Base-by-base conservation (phyloP, 768 basidiomycete genomes). In the Leccinellum albellum region DNA sequence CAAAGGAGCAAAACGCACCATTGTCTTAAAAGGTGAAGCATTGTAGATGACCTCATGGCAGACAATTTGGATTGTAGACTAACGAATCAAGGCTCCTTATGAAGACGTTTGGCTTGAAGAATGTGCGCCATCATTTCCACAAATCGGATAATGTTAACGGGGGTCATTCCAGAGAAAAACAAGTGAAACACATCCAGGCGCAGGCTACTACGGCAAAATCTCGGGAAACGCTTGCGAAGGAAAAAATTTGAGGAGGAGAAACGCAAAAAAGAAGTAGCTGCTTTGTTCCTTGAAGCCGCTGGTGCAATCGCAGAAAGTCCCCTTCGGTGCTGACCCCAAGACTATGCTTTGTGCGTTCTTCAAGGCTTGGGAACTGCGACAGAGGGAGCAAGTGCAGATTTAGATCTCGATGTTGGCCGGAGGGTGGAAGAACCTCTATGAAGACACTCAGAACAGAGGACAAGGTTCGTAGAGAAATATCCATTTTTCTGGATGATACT, bases 321-420 rank as follows among this genome's bases (percentile, higher is more conserved):
- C 96, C 0, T 93, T 96, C 57, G 96, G 96, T 23, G 93, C 94
- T 47, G 95, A 98, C 73, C 96, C 95, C 26, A 98, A 97, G 81
- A 94, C 91, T 14, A 77, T 98, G 31, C 78, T 98, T 31, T 98
- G 97, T 70, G 87, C 81, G 26, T 98, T 87, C 78, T 94, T 79
- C 81, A 98, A 98, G 75, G 88, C 90, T n/a, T 13, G 95, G 96
- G 4, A 80, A 75, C 50, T 99, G 96, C 69, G 94, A 96, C 24
- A 98, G 97, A 79, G 96, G 93, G 24, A 84, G 64, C 71, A 93
- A 92, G 76, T 98, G 97, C 78, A 98, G 96, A 79, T 98, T 97
- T 76, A 95, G 88, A 98, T 76, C 66, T 87, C 58, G 82, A 98
- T 63, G 83, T 96, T 33, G 94, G 83, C 7, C 77, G 97, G 59